phyloP scores from a whole-genome alignment of 371 early-diverging fungal species.

The Blakeslea trispora region DNA sequence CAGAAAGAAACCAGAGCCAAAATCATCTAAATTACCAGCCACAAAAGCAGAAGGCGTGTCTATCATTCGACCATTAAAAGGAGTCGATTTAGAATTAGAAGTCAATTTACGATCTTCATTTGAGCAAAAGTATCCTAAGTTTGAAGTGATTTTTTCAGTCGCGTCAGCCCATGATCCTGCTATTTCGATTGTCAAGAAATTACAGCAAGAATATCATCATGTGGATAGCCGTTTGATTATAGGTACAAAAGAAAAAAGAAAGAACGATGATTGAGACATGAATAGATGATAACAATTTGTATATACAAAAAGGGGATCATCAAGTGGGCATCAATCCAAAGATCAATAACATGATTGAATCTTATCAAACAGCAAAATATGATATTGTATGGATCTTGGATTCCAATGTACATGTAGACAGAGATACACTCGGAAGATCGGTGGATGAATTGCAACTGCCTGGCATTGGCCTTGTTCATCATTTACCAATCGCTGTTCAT shows the following conservation, averaged over 20 bases:
- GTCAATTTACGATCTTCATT: slow-evolving; percentile 84
- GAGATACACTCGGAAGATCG: slow-evolving; percentile 76
- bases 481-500: slow-evolving; percentile 79
- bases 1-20: slow-evolving; percentile 42
- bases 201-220: slow-evolving; percentile 69
- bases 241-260: slow-evolving; percentile 49
- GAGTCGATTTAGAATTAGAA: slow-evolving; percentile 79
- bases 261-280: no score
- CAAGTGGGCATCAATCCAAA: slow-evolving; percentile 90
- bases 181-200: slow-evolving; percentile 65
- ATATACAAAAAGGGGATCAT: slow-evolving; percentile 58
- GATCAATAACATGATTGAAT: slow-evolving; percentile 89
- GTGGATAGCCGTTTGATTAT: slow-evolving; percentile 77
- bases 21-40: slow-evolving; percentile 46
- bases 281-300: not conserved
- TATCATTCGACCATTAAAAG: slow-evolving; percentile 91
- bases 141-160: slow-evolving; percentile 87
- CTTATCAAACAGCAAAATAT: slow-evolving; percentile 77
- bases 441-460: slow-evolving; percentile 70
- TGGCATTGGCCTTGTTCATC: slow-evolving; percentile 92
- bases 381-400: slow-evolving; percentile 95
- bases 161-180: slow-evolving; percentile 79
- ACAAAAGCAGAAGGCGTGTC: slow-evolving; percentile 69
- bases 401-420: slow-evolving; percentile 82
- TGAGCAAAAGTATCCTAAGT: slow-evolving; percentile 76